phyloP scores from a whole-genome alignment of 2,329 filamentous ascomycete species.

The Balansia obtecta region DNA sequence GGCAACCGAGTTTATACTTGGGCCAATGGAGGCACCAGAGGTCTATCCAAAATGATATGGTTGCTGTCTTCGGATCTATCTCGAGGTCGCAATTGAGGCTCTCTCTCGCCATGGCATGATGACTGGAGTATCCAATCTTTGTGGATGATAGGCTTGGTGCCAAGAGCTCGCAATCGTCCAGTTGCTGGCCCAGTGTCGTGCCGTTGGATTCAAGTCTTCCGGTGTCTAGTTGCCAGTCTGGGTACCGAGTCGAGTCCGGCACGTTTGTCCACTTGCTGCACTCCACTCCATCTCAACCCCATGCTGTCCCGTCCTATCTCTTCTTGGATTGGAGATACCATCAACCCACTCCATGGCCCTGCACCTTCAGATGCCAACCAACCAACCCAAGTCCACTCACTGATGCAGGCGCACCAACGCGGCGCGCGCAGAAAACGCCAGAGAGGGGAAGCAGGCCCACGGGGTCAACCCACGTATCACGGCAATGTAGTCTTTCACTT shows the following conservation, averaged over 20 bases:
- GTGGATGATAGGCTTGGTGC: not conserved
- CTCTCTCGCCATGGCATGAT: no score
- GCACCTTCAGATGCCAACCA: slow-evolving; percentile 8
- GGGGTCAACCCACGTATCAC: slow-evolving; percentile 5
- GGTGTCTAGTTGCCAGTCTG: not conserved
- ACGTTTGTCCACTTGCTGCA: slow-evolving; percentile 2
- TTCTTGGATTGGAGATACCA: slow-evolving; percentile 4
- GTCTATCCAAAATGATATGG: not conserved
- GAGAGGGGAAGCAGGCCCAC: slow-evolving; percentile 6
- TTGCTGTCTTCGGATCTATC: no score
- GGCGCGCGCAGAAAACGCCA: slow-evolving; percentile 3
- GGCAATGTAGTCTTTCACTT: slow-evolving; percentile 1
- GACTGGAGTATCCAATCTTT: no score
- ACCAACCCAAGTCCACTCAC: slow-evolving; percentile 5
- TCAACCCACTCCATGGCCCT: slow-evolving; percentile 10
- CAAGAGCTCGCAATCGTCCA: not conserved
- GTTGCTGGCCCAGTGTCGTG: not conserved
- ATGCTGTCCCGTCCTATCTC: not conserved
- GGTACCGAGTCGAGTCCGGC: not conserved
- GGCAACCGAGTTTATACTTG: not conserved
- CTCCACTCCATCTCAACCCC: slow-evolving; percentile 5
- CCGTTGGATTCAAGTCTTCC: not conserved
- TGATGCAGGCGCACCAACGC: slow-evolving; percentile 4
- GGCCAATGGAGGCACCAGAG: not conserved
- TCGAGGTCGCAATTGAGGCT: no score